Conservation (phyloP, 306 rosid genomes). For the Vicia villosa region DNA sequence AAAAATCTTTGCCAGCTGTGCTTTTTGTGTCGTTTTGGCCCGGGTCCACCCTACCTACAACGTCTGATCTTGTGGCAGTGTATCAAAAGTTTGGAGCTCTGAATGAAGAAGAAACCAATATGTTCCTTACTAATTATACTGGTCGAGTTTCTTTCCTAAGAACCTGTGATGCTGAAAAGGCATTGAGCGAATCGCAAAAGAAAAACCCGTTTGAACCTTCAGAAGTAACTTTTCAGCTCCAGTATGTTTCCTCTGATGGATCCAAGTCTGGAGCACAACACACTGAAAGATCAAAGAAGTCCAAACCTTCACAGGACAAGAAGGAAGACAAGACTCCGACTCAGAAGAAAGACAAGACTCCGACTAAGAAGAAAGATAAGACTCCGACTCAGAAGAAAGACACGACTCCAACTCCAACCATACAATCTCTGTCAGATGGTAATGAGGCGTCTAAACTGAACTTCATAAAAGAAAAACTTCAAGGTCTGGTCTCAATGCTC, state of each 20-base stretch:
- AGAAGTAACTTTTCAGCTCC: constrained; percentile 52
- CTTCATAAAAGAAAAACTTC: constrained; percentile 54
- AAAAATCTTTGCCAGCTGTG: constrained; percentile 41
- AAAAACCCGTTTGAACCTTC: constrained; percentile 55
- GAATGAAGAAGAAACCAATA: constrained; percentile 60
- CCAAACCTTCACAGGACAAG: constrained; percentile 36
- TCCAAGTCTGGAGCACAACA: constrained; percentile 51
- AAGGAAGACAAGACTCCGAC: constrained; percentile 25
- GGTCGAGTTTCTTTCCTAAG: constrained; percentile 63
- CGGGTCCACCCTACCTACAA: constrained; percentile 66
- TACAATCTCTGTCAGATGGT: constrained; percentile 34
- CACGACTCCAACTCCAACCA: constrained; percentile 17
- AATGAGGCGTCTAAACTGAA: constrained; percentile 45
- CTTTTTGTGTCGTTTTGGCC: constrained; percentile 58
- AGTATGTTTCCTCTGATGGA: constrained; percentile 16
- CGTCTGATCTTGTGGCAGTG: constrained; percentile 54
- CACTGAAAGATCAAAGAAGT: constrained; percentile 38
- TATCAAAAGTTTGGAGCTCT: constrained; percentile 64
- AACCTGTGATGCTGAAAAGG: constrained; percentile 57
- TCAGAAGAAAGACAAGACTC: too few relatives aligned
- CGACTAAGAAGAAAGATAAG: constrained; percentile 2
- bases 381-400: too few relatives aligned
- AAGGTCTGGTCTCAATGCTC: constrained; percentile 55
- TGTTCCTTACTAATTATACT: constrained; percentile 50
- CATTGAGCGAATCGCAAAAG: constrained; percentile 51